A percentile compares a stretch with the other conserved stretches of the same genome.
phyloP scores from a whole-genome alignment of 2,329 filamentous ascomycete genomes.

The Talaromyces sp. region DNA sequence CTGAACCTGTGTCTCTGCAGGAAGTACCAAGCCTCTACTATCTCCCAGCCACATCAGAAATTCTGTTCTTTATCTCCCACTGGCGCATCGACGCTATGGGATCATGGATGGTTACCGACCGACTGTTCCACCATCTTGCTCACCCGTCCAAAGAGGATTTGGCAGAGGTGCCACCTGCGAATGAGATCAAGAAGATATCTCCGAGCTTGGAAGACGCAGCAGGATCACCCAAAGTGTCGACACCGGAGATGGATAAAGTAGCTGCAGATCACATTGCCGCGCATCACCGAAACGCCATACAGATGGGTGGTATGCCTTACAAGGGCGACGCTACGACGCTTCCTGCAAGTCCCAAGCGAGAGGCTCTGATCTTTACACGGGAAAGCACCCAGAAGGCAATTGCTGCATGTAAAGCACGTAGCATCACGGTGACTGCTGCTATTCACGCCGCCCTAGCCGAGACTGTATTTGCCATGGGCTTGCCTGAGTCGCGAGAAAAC shows the following conservation, averaged over 20 bases:
- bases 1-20: not conserved
- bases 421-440: conserved; percentile 19
- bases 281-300: conserved; percentile 17
- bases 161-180: not conserved
- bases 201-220: conserved; percentile 19
- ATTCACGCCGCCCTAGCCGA: conserved; percentile 19
- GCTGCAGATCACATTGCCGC: conserved; percentile 5
- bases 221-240: conserved; percentile 12
- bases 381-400: conserved; percentile 14
- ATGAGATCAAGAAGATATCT: conserved; percentile 15
- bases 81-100: conserved; percentile 20
- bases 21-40: conserved; percentile 18
- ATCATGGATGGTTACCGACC: conserved; percentile 17
- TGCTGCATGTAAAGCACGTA: conserved; percentile 16
- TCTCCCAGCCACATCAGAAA: conserved; percentile 17
- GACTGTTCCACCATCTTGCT: conserved; percentile 10
- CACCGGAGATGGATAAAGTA: conserved; percentile 13
- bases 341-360: conserved; percentile 7
- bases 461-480: conserved; percentile 16
- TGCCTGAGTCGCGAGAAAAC: conserved; percentile 2
- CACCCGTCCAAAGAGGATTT: not conserved
- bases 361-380: conserved; percentile 13
- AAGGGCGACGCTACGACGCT: conserved; percentile 15
- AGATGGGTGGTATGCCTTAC: conserved; percentile 17
- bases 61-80: conserved; percentile 19